phyloP scores from a whole-genome alignment of 208 protist species.

The Leishmania amazonensis region DNA sequence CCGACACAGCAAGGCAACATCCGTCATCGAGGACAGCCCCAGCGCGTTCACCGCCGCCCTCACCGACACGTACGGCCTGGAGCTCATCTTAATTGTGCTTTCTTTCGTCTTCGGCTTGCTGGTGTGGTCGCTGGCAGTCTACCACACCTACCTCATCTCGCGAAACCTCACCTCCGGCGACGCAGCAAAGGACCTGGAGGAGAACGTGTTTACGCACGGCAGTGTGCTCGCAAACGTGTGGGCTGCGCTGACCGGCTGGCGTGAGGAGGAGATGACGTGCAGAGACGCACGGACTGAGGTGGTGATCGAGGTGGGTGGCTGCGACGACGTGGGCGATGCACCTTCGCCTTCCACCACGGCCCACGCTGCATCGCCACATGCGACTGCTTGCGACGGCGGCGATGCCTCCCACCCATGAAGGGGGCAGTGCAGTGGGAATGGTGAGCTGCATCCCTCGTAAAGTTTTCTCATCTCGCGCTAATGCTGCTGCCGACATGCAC shows the following conservation, averaged over 20 bases:
- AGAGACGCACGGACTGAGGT: constrained; percentile 12
- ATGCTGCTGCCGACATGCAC: not conserved
- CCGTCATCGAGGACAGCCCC: not conserved
- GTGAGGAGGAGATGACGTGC: constrained; percentile 13
- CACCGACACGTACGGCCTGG: constrained; percentile 65
- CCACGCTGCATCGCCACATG: not conserved
- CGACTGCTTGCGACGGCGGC: not conserved
- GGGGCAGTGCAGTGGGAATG: not conserved
- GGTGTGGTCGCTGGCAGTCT: constrained; percentile 46
- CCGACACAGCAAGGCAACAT: constrained; percentile 5
- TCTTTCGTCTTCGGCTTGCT: constrained; percentile 42
- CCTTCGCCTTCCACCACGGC: not conserved
- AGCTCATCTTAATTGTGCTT: constrained; percentile 63
- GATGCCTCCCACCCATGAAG: not conserved
- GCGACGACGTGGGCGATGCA: constrained; percentile 1
- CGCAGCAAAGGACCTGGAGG: constrained; percentile 29
- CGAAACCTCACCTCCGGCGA: constrained; percentile 75
- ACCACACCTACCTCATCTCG: constrained; percentile 72
- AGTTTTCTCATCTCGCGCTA: not conserved
- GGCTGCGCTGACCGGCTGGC: constrained; percentile 36
- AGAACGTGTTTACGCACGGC: constrained; percentile 67
- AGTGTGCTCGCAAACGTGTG: constrained; percentile 47
- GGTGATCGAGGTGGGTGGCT: constrained; percentile 16
- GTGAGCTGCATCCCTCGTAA: not conserved
- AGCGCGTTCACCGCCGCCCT: constrained; percentile 47